These are phyloP conservation scores for Aspergillus latus DNA, from an alignment of 2,329 filamentous ascomycete genomes.

Conservation along the genomic window DNA sequence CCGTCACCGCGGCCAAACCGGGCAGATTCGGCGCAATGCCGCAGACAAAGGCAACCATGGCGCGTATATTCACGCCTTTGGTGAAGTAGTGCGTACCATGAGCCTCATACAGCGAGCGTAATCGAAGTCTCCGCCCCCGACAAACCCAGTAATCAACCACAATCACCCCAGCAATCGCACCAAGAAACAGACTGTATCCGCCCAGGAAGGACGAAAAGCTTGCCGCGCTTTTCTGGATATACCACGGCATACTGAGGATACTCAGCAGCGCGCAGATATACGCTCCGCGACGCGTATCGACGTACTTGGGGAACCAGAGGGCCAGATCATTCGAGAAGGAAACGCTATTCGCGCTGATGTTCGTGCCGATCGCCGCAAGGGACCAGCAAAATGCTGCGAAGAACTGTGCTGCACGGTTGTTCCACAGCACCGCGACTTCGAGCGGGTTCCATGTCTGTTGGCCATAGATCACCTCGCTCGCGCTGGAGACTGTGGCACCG, in stretches of 20 bases:
- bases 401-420: slow-evolving; percentile 16
- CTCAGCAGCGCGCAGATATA: slow-evolving; percentile 14
- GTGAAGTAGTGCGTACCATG: slow-evolving; percentile 13
- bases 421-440: slow-evolving; percentile 12
- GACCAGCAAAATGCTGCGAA: slow-evolving; percentile 14
- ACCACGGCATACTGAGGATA: slow-evolving; percentile 15
- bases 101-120: slow-evolving; percentile 10
- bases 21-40: slow-evolving; percentile 16
- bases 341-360: slow-evolving; percentile 15
- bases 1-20: slow-evolving; percentile 11
- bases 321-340: slow-evolving; percentile 13
- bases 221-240: slow-evolving; percentile 15
- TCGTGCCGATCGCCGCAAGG: slow-evolving; percentile 13
- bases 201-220: slow-evolving; percentile 16
- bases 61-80: slow-evolving; percentile 11
- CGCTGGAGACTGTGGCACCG: slow-evolving; percentile 13
- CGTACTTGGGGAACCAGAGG: slow-evolving; percentile 8
- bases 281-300: slow-evolving; percentile 8
- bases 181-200: slow-evolving; percentile 16
- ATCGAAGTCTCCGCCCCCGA: slow-evolving; percentile 3
- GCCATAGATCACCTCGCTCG: slow-evolving; percentile 15
- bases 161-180: slow-evolving; percentile 11
- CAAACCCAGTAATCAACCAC: slow-evolving; percentile 16
- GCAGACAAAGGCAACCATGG: slow-evolving; percentile 7
- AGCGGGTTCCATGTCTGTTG: slow-evolving; percentile 16